A percentile compares a stretch with the other conserved stretches of the same genome.
These are phyloP conservation scores for Macrocybe gigantea DNA, from an alignment of 768 basidiomycete species.

Conservation along the genomic window DNA sequence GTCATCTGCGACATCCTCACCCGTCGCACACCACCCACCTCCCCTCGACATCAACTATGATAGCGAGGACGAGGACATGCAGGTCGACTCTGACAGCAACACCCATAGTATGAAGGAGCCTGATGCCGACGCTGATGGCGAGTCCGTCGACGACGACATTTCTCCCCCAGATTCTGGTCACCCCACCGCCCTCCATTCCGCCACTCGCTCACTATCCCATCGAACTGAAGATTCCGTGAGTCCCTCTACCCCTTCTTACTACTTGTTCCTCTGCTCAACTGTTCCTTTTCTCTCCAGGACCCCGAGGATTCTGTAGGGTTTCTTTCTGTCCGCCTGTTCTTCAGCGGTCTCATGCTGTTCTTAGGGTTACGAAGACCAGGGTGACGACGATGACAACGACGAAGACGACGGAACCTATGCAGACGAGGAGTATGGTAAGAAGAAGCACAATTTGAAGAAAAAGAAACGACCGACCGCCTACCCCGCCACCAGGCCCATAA, in stretches of 20 bases:
- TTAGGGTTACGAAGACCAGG: conserved; percentile 49
- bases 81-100: conserved; percentile 56
- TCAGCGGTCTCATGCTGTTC: conserved; percentile 12
- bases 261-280: conserved; percentile 10
- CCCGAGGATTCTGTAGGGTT: conserved; percentile 57
- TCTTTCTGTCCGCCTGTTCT: conserved; percentile 10
- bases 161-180: conserved; percentile 27
- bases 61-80: conserved; percentile 60
- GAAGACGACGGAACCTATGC: conserved; percentile 77
- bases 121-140: conserved; percentile 60
- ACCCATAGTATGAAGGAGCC: conserved; percentile 34
- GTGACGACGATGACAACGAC: conserved; percentile 46
- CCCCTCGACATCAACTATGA: conserved; percentile 55
- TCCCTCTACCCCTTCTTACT: conserved; percentile 9
- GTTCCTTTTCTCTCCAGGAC: conserved; percentile 24
- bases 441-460: conserved; percentile 55
- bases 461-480: conserved; percentile 54
- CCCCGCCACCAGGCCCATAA: conserved; percentile 37
- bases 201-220: conserved; percentile 29
- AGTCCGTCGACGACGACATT: conserved; percentile 52
- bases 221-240: conserved; percentile 34
- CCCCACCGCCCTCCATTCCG: conserved; percentile 25
- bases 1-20: conserved; percentile 19
- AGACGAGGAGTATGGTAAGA: conserved; percentile 70
- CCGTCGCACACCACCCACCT: conserved; percentile 26